Evolutionary conservation across 2,329 filamentous ascomycete genomes (phyloP).

Genomic region (Apiospora hydei): DNA sequence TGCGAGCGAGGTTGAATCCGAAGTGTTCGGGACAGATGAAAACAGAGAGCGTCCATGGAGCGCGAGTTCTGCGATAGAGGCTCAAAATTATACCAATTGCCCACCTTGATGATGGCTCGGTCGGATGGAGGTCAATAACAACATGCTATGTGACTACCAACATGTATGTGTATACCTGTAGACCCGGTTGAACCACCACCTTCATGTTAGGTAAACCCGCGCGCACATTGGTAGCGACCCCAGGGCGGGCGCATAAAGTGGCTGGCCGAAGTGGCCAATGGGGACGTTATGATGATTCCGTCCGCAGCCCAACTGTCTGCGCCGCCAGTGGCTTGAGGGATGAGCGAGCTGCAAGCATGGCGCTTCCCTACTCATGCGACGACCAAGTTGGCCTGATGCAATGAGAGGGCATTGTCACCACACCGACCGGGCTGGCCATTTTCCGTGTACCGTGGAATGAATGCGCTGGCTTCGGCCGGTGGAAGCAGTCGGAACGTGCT

Average conservation of each 20-base stretch:
- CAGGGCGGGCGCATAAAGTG: neutral
- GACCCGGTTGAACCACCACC: neutral
- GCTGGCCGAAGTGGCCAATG: constrained; percentile 13
- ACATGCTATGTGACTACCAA: neutral
- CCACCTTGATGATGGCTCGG: neutral
- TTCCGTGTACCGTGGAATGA: neutral
- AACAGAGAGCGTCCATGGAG: neutral
- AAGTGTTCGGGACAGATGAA: neutral
- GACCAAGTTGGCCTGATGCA: neutral
- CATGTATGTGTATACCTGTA: neutral
- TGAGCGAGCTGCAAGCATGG: neutral
- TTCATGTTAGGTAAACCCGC: neutral
- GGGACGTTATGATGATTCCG: neutral
- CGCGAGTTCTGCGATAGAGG: neutral
- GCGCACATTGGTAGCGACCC: neutral
- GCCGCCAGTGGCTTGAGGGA: neutral
- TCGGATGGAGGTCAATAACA: neutral
- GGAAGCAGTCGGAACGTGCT: neutral
- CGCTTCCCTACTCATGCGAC: neutral
- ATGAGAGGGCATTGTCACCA: neutral
- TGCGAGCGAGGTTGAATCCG: neutral
- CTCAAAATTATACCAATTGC: neutral
- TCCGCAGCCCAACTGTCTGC: neutral
- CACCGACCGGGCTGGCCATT: no score
- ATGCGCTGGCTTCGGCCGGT: neutral